Conservation (phyloP, 2,329 filamentous ascomycete genomes). For the Calonectria crousiana region DNA sequence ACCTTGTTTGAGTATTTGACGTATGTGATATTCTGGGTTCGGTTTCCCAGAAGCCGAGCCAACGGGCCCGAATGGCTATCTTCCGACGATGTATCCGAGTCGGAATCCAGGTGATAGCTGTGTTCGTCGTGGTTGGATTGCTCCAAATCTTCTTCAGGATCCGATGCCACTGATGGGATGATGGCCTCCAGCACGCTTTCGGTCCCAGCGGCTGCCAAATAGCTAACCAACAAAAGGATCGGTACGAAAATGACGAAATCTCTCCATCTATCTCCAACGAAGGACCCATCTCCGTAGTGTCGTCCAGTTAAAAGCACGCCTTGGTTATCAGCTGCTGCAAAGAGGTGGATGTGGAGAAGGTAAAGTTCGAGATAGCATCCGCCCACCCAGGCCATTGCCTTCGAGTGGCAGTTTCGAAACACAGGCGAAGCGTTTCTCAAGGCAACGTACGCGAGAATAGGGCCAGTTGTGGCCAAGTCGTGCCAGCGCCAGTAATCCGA, state of each 20-base stretch:
- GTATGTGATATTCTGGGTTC: not conserved
- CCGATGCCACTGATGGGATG: not conserved
- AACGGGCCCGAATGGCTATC: not conserved
- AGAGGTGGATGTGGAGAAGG: slow-evolving; percentile 71
- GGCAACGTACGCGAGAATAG: slow-evolving; percentile 64
- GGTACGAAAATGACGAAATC: slow-evolving; percentile 39
- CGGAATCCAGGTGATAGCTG: not conserved
- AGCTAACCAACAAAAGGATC: slow-evolving; percentile 33
- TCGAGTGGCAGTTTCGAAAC: slow-evolving; percentile 46
- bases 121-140: not conserved
- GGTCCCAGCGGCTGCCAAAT: not conserved
- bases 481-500: slow-evolving; percentile 47
- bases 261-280: slow-evolving; percentile 41
- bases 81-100: not conserved
- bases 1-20: not conserved
- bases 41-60: not conserved
- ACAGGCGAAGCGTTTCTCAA: slow-evolving; percentile 58
- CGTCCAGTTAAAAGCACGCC: slow-evolving; percentile 51
- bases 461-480: slow-evolving; percentile 49
- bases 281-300: slow-evolving; percentile 35
- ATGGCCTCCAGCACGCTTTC: not conserved
- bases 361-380: slow-evolving; percentile 69
- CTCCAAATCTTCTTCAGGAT: not conserved
- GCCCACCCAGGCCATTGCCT: slow-evolving; percentile 65
- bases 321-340: slow-evolving; percentile 69